Conservation (phyloP, 2,329 filamentous ascomycete species). For the Botrytis squamosa region DNA sequence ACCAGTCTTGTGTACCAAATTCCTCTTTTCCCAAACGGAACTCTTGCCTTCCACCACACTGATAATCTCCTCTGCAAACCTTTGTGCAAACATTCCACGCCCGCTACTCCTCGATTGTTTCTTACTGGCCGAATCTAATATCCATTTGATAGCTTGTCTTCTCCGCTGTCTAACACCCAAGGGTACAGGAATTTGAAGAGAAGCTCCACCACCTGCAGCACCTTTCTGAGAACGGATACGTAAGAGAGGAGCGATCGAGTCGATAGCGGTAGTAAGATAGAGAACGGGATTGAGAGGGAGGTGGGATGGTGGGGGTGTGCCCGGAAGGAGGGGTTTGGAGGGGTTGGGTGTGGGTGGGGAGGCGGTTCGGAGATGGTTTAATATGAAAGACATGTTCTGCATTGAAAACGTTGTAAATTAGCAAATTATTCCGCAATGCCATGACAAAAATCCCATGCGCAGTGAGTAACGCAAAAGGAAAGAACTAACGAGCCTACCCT, state of each 20-base stretch:
- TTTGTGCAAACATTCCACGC: conserved; percentile 68
- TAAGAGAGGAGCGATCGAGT: conserved; percentile 87
- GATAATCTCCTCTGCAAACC: conserved; percentile 83
- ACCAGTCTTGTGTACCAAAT: conserved; percentile 74
- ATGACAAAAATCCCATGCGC: conserved; percentile 24
- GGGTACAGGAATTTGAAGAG: conserved; percentile 80
- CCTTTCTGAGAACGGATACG: conserved; percentile 74
- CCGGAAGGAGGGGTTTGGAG: conserved; percentile 68
- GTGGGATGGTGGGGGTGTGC: conserved; percentile 71
- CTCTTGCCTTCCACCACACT: conserved; percentile 85
- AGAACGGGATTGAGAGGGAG: conserved; percentile 86
- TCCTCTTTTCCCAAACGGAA: conserved; percentile 78
- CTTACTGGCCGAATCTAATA: conserved; percentile 79
- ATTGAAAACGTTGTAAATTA: background rate
- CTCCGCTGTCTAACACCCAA: conserved; percentile 72
- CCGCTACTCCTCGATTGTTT: conserved; percentile 71
- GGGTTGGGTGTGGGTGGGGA: conserved; percentile 75
- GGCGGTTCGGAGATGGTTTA: conserved; percentile 80
- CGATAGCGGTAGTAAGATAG: conserved; percentile 87
- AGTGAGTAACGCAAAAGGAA: conserved; percentile 29
- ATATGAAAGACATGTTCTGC: conserved; percentile 80
- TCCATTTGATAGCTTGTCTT: conserved; percentile 81
- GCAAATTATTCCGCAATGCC: background rate
- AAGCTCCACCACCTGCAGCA: conserved; percentile 79
- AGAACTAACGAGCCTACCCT: conserved; percentile 54